Percentiles rank a stretch among this genome's conserved stretches.
These are phyloP conservation scores for Haplosporangium sp. DNA, from an alignment of 371 early-diverging fungal genomes.

Conservation along the genomic window DNA sequence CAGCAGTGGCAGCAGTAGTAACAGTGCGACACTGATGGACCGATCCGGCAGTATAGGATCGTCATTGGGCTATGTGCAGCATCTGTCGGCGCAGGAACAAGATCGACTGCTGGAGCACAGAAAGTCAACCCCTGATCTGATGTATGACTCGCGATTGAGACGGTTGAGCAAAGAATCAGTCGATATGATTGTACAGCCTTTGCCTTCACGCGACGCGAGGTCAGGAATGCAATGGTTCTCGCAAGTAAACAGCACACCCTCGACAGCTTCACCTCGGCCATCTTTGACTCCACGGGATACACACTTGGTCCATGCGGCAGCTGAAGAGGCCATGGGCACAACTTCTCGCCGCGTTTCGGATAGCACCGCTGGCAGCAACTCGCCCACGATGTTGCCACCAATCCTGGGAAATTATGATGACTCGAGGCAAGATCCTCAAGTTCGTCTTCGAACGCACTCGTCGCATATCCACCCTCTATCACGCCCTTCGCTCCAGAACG, in stretches of 20 bases:
- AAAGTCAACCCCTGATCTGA: slow-evolving; percentile 36
- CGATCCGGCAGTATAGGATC: slow-evolving; percentile 5
- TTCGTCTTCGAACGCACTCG: slow-evolving; percentile 17
- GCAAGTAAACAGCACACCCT: slow-evolving; percentile 10
- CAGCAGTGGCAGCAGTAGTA: background rate
- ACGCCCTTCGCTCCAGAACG: slow-evolving; percentile 15
- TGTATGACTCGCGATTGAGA: slow-evolving; percentile 19
- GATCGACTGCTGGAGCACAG: slow-evolving; percentile 37
- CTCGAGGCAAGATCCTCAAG: background rate
- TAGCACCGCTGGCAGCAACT: background rate
- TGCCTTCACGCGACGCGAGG: slow-evolving; percentile 44
- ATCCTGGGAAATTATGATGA: slow-evolving; percentile 18
- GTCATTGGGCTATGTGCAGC: slow-evolving; percentile 12
- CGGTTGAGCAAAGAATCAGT: slow-evolving; percentile 38
- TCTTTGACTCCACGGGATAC: slow-evolving; percentile 9
- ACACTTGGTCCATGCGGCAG: background rate
- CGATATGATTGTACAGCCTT: slow-evolving; percentile 33
- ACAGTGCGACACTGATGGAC: background rate
- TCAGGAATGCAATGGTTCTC: slow-evolving; percentile 52
- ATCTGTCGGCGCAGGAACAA: slow-evolving; percentile 25
- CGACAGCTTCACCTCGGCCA: background rate
- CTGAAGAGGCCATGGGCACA: no score
- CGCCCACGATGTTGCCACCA: slow-evolving; percentile 22
- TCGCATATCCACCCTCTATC: slow-evolving; percentile 46
- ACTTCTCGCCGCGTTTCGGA: no score